A percentile compares a stretch with the other conserved stretches of the same genome.
Conservation (phyloP, 2,329 filamentous ascomycete species). For the Colletotrichum kahawae region DNA sequence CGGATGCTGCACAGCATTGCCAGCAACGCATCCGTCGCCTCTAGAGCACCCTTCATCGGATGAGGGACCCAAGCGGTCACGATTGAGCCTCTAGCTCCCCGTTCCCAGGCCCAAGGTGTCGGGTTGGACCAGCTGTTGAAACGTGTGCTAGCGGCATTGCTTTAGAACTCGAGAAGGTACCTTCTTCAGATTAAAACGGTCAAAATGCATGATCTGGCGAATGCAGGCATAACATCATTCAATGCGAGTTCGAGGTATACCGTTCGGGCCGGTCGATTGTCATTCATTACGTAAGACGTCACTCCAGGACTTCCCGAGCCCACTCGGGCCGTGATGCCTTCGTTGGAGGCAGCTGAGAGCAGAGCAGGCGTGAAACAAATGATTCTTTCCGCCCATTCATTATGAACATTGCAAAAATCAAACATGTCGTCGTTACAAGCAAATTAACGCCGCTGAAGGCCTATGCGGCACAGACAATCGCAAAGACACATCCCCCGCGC, state of each 20-base stretch:
- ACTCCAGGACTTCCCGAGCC: neutral
- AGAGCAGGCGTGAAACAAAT: neutral
- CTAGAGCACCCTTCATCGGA: neutral
- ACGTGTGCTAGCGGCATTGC: neutral
- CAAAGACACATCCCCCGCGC: neutral
- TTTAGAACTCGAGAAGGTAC: neutral
- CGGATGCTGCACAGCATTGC: neutral
- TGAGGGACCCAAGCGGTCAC: neutral
- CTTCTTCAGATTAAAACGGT: neutral
- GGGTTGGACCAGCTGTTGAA: neutral
- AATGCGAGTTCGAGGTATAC: neutral
- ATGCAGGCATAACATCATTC: neutral
- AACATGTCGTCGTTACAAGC: slow-evolving; percentile 12
- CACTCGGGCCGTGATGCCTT: neutral
- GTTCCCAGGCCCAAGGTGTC: neutral
- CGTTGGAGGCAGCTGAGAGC: neutral
- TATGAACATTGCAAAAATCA: neutral
- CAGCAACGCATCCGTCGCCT: neutral
- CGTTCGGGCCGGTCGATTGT: neutral
- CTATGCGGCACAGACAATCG: neutral
- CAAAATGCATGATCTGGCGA: neutral
- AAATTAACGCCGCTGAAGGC: neutral
- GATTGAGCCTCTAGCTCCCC: neutral
- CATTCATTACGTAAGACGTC: slow-evolving; percentile 7
- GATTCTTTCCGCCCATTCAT: slow-evolving; percentile 9